Evolutionary conservation across 1,284 basidiomycete genomes (phyloP).

Genomic region (Erythrobasidium hasegawianum): DNA sequence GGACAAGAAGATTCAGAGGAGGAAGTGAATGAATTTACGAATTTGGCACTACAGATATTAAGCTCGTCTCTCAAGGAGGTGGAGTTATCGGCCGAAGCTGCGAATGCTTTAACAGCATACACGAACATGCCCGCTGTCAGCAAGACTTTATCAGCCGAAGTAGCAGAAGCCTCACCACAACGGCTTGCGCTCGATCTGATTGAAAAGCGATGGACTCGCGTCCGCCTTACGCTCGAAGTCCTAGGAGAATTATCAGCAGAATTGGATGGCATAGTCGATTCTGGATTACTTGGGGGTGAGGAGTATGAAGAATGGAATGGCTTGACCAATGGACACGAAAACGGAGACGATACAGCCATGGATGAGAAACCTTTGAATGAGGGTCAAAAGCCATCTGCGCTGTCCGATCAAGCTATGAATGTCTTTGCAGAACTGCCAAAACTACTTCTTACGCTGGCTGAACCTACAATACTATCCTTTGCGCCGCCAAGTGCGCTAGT

Average conservation of each 20-base stretch:
- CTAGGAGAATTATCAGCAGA: constrained; percentile 50
- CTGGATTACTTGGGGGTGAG: constrained; percentile 20
- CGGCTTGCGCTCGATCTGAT: constrained; percentile 67
- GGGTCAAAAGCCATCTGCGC: not conserved
- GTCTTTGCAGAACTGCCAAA: constrained; percentile 31
- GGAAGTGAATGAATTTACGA: constrained; percentile 25
- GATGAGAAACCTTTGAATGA: not conserved
- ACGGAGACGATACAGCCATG: not conserved
- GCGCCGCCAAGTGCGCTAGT: constrained; percentile 12
- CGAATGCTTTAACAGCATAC: constrained; percentile 8
- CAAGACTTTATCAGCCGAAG: constrained; percentile 9
- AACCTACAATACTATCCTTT: constrained; percentile 35
- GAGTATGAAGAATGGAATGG: constrained; percentile 45
- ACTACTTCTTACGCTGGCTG: constrained; percentile 37
- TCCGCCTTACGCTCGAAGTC: constrained; percentile 76
- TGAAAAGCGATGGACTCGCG: constrained; percentile 67
- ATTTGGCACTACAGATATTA: constrained; percentile 4
- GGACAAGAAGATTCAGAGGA: constrained; percentile 13
- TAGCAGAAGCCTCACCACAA: constrained; percentile 15
- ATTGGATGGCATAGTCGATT: constrained; percentile 32
- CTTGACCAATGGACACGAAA: constrained; percentile 40
- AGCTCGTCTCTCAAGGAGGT: not conserved
- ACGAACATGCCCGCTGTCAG: constrained; percentile 1
- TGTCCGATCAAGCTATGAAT: constrained; percentile 36
- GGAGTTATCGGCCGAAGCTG: constrained; percentile 13